Conservation (phyloP, 305 asterid genomes). For the Fraxinus dipetala region DNA sequence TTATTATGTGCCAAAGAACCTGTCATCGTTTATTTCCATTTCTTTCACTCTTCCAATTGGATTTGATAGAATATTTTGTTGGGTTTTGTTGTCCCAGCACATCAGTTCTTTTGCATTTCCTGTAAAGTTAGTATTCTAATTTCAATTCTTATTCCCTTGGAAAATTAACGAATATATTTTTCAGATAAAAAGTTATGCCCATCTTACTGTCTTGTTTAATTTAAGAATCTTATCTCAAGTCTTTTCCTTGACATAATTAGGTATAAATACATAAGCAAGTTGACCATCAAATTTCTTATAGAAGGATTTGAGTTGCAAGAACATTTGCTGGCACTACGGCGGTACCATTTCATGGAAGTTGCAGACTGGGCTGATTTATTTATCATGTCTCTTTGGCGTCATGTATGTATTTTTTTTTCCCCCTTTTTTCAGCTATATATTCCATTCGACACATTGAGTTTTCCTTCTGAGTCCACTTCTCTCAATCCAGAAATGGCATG, state of each 20-base stretch:
- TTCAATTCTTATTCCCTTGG: not conserved
- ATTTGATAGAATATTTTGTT: not conserved
- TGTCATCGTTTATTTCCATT: not conserved
- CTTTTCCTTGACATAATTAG: constrained; percentile 64
- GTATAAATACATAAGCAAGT: constrained; percentile 75
- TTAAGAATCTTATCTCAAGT: constrained; percentile 10
- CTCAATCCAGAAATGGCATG: constrained; percentile 79
- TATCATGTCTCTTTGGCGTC: constrained; percentile 78
- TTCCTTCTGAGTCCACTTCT: constrained; percentile 35
- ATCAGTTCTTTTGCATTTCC: constrained; percentile 3
- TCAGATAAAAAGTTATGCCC: not conserved
- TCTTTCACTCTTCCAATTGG: not conserved
- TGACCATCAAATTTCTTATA: constrained; percentile 82
- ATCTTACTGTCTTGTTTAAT: not conserved
- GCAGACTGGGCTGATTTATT: constrained; percentile 98
- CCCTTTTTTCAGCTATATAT: constrained; percentile 10
- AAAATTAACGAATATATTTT: not conserved
- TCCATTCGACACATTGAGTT: constrained; percentile 22
- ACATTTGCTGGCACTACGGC: constrained; percentile 77
- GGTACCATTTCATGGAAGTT: constrained; percentile 91
- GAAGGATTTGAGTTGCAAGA: constrained; percentile 87
- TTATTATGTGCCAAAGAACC: not conserved
- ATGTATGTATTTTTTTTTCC: constrained; percentile 36
- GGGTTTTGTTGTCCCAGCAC: not conserved
- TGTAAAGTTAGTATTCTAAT: not conserved